Conservation (phyloP, 305 asterid genomes). For the Caryopteris hybrid region DNA sequence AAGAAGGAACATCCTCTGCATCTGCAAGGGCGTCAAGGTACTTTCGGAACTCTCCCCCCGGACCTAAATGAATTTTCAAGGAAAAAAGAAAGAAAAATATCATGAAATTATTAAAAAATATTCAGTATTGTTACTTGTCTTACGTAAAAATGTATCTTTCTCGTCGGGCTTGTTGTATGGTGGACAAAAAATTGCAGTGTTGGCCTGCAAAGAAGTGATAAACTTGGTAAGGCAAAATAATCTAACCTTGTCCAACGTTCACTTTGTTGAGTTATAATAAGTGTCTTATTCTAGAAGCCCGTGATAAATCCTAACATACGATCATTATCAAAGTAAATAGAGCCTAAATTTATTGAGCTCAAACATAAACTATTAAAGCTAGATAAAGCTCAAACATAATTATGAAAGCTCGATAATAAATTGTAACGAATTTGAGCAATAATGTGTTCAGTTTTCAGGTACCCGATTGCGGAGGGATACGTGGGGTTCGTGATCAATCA, state of each 20-base stretch:
- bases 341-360: no score
- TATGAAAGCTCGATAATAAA: not conserved
- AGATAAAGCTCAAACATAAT: no score
- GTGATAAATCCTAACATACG: no score
- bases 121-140: not conserved
- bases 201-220: slow-evolving; percentile 33
- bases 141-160: slow-evolving; percentile 41
- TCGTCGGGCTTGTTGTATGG: slow-evolving; percentile 30
- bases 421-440: no score
- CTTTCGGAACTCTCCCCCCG: slow-evolving; percentile 33
- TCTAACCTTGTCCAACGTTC: no score
- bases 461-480: slow-evolving; percentile 55
- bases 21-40: slow-evolving; percentile 44
- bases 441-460: no score
- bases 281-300: no score
- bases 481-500: slow-evolving; percentile 54
- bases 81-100: not conserved
- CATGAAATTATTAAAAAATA: not conserved
- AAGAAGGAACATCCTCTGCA: slow-evolving; percentile 48
- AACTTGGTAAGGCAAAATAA: no score
- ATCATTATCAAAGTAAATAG: no score
- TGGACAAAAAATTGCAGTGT: slow-evolving; percentile 38
- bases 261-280: no score
- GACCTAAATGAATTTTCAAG: slow-evolving; percentile 25
- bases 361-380: no score